Base-by-base conservation (phyloP, 352 stramenopile genomes). In the Phytophthora agathidicida region DNA sequence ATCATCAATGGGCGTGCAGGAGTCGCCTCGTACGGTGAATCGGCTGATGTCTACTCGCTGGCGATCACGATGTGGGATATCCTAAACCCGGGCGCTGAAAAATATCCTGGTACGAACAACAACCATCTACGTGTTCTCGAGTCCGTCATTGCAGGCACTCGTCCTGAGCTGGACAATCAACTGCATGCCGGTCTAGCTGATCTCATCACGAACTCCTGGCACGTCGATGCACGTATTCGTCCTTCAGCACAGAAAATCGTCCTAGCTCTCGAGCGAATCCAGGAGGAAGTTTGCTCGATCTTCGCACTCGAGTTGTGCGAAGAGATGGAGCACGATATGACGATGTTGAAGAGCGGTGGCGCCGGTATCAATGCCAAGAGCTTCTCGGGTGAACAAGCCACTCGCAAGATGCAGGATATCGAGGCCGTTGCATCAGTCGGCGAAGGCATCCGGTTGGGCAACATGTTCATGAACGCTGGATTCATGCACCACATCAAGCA, bases 21-120 rank as follows among this genome's bases (percentile, higher is more conserved):
- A 5, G n/a, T 75, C 9, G 76, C 72, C 7, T 59, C 50, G 0
- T 92, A 91, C 37, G 77, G 60, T 4, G 80, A 92, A 66, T 75
- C 73, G 8, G 80, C 82, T 14, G 83, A 93, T 23, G 69, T 93
- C 11, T 93, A 88, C 58, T 78, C 75, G 22, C 52, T 93, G 13
- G 83, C 60, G 10, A 80, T 93, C 53, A 91, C 80, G 10, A 72
- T 93, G 59, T 91, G 84, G 83, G 80, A 93, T 41, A 75, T 93
- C 20, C 22, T 82, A 3, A 68, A 89, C 30, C 79, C 79, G 1
- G 63, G 58, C 11, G 27, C 24, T 28, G 74, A 80, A 26, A 89
- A 89, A 22, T 89, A 81, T 35, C 74, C 74, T 8, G 41, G 35
- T 6, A 61, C 61, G 5, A 68, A 73, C 32, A 77, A 83, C 43